Percentiles rank a stretch among this genome's conserved stretches.
phyloP scores from a whole-genome alignment of 345 rosid species.

The Gossypium australe region DNA sequence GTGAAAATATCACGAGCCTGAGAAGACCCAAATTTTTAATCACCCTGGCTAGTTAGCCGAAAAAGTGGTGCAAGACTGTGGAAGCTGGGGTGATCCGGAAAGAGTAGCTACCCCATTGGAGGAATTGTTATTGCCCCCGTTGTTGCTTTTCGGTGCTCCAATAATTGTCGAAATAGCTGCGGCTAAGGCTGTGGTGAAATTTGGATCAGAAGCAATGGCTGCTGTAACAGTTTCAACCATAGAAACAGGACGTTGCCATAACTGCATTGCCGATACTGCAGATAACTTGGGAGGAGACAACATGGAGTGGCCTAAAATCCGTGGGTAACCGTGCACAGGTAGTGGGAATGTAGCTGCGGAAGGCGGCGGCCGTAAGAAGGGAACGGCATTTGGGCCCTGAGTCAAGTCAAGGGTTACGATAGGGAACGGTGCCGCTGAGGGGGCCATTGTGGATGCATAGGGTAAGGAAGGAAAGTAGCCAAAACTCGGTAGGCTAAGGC shows the following conservation, averaged over 20 bases:
- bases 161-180: conserved; percentile 70
- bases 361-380: conserved; percentile 28
- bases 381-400: conserved; percentile 39
- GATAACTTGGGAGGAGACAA: conserved; percentile 25
- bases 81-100: conserved; percentile 75
- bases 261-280: conserved; percentile 22
- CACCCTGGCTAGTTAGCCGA: conserved; percentile 37
- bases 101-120: conserved; percentile 24
- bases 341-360: conserved; percentile 33
- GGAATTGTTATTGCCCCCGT: conserved; percentile 14
- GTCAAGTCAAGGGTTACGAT: conserved; percentile 91
- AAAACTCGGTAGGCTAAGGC: conserved; percentile 28
- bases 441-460: conserved; percentile 68
- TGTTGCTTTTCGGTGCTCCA: conserved; percentile 26
- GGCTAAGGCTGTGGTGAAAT: conserved; percentile 72
- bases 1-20: background rate
- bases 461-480: conserved; percentile 44
- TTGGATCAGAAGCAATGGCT: conserved; percentile 77
- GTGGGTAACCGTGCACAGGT: conserved; percentile 40
- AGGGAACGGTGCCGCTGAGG: conserved; percentile 83
- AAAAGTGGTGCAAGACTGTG: conserved; percentile 90
- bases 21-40: background rate
- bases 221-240: conserved; percentile 66
- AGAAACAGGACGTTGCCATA: conserved; percentile 43
- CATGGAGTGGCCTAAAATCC: conserved; percentile 31